Evolutionary conservation across 257 asterid genomes (phyloP), one percentile per base, ranked within the genome.

Genomic region (Solanum bukasovii): DNA sequence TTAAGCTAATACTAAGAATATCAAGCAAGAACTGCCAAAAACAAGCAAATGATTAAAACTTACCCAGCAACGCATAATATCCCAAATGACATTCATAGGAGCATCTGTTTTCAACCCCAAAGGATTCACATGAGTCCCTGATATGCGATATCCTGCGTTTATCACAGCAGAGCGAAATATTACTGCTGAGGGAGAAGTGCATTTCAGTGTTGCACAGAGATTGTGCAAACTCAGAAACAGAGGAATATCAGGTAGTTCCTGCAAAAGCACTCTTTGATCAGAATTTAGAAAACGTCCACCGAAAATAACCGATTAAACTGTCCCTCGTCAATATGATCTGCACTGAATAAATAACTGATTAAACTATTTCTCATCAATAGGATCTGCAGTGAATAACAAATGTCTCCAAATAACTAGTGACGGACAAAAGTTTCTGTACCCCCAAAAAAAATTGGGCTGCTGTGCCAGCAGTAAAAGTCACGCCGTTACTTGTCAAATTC

Each of bases 11-110:
- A 18, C 20, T 3, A 81, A 81, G 85, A 81, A 46, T 4, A 81
- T 44, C 85, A 46, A 49, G 70, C 70, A 49, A 49, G 85, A 46
- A n/a, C 21, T 49, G 70, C 85, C 85, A 42, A 5, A 65, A 42
- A 73, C 33, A 73, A 71, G 38, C 49, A 63, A 89, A 9, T 23
- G 20, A 37, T 3, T 13, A 72, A 31, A 84, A 73, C 93, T 90
- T 92, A 97, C 99, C 99, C 99, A 97, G 90, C 99, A 97, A 44
- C 99, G 99, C 99, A 97, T 97, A 18, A 97, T 95, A 91, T 97
- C 99, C 99, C 99, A 97, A 78, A 97, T 92, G 71, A 96, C 98
- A 63, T 97, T 92, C 99, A 97, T 97, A 29, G 99, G 99, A 88
- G 99, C 99, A 90, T 97, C 98, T 4, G 99, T 95, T 88, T 97